Base-by-base conservation (phyloP, 2,329 filamentous ascomycete genomes). In the Pyricularia sp. region DNA sequence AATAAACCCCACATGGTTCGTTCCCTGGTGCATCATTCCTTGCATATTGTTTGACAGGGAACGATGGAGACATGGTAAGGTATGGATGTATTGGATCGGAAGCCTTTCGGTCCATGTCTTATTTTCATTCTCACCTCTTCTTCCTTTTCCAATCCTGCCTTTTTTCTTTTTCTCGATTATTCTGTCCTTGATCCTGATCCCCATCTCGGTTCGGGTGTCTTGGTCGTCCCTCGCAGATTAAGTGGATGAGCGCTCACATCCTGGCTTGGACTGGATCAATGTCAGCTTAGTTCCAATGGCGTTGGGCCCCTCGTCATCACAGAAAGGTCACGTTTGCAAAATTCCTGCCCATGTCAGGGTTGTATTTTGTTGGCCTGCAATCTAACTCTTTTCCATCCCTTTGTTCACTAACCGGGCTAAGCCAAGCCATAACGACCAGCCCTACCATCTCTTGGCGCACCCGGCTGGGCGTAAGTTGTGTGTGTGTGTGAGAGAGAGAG, bases 241-340 rank as follows among this genome's bases (percentile, higher is more conserved):
- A 50, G 42, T 50, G 42, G 42, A 50, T n/a, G 42, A 50, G 42
- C 42, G 31, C 31, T 50, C 42, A 50, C 20, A n/a, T n/a, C 42
- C 42, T 20, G 42, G 42, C 31, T 7, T 33, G 9, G 31, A 33
- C 31, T 20, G 36, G 36, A 42, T 17, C 36, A 42, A 17, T 50
- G 42, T 50, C 42, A 50, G 42, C 42, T 50, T 50, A 50, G 42
- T 36, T n/a, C 42, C 17, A 20, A 50, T 50, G 42, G 42, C 42
- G 42, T 67, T 64, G 65, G 64, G 64, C 23, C 36, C 31, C 28
- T 25, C 68, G 59, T 59, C 68, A 69, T 42, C 30, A 55, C 10
- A 31, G 12, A 23, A 28, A 23, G 42, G 42, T 50, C 42, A 50
- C 42, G 42, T n/a, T 50, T 50, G 42, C 42, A 50, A 50, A 50